Base-by-base conservation (phyloP, 2,329 filamentous ascomycete species). In the Aureobasidium zeae region DNA sequence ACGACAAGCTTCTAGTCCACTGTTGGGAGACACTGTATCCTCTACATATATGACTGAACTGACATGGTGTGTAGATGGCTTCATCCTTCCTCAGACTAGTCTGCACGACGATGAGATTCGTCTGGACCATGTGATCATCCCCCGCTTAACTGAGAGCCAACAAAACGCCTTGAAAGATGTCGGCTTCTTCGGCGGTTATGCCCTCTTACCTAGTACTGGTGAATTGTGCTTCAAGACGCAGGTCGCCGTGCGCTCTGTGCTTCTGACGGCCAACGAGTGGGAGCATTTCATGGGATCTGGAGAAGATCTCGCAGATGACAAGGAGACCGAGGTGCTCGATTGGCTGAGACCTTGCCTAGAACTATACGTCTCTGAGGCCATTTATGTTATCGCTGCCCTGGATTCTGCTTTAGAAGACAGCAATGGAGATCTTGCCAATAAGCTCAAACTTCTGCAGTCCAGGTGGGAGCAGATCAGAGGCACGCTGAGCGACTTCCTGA, bases 1-100 rank as follows among this genome's bases (percentile, higher is more conserved):
- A 85, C 49, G 83, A 87, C 55, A 82, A 83, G 51, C 62, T 87
- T 13, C 69, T 87, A 2, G 72, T 76, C 0, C 82, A 86, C 60
- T 88, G 54, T 57, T 45, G 32, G 55, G 36, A 1, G 8, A 15
- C n/a, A 15, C 11, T 30, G 36, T 30, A 10, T 16, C 19, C 11
- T 11, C 11, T 25, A 5, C 11, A 19, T 21, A 8, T 15, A 8
- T 15, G n/a, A 3, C n/a, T 16, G 13, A 17, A 16, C 19, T 43
- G 30, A 43, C 30, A 24, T 28, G 29, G 17, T 9, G 10, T n/a
- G 20, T 16, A 50, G 48, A 72, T 45, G 68, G 68, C n/a, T 72
- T 72, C 52, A 58, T 69, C 11, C 57, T 64, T 5, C 32, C 46
- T 12, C 28, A 35, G 4, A 47, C 41, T 1, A 49, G 49, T 1